Evolutionary conservation across 352 stramenopile species (phyloP).

Genomic region (Phytophthora nicotianae): DNA sequence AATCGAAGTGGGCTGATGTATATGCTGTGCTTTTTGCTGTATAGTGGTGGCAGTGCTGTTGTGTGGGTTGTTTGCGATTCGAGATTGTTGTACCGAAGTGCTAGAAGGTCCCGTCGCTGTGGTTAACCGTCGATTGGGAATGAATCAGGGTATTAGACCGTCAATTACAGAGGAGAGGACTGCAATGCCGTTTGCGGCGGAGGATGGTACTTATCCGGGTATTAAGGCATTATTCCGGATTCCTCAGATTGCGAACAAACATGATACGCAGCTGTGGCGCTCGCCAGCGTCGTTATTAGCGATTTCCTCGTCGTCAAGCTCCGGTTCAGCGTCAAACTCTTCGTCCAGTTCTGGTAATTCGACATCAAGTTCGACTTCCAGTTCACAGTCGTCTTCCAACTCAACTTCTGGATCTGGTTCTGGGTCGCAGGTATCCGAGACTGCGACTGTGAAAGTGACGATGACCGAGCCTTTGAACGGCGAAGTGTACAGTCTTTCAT

Average conservation of each 20-base stretch:
- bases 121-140: conserved; percentile 25
- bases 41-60: conserved; percentile 49
- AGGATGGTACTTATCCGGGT: conserved; percentile 29
- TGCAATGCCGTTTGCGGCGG: conserved; percentile 30
- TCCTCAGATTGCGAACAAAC: conserved; percentile 31
- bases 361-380: conserved; percentile 7
- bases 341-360: conserved; percentile 7
- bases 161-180: conserved; percentile 2
- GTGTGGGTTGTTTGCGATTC: conserved; percentile 49
- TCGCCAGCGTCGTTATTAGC: background rate
- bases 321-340: conserved; percentile 1
- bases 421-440: conserved; percentile 15
- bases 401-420: conserved; percentile 16
- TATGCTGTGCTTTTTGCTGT: background rate
- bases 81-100: conserved; percentile 46
- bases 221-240: conserved; percentile 49
- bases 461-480: conserved; percentile 48
- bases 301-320: conserved; percentile 4
- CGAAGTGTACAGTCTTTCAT: conserved; percentile 50
- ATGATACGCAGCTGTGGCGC: background rate
- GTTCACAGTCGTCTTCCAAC: conserved; percentile 16
- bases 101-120: conserved; percentile 22
- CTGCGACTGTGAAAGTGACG: conserved; percentile 35
- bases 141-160: background rate
- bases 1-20: conserved; percentile 8